Evolutionary conservation across 2,329 filamentous ascomycete species (phyloP), one percentile per base, ranked within the genome.

Genomic region (Atkinsonella texensis): DNA sequence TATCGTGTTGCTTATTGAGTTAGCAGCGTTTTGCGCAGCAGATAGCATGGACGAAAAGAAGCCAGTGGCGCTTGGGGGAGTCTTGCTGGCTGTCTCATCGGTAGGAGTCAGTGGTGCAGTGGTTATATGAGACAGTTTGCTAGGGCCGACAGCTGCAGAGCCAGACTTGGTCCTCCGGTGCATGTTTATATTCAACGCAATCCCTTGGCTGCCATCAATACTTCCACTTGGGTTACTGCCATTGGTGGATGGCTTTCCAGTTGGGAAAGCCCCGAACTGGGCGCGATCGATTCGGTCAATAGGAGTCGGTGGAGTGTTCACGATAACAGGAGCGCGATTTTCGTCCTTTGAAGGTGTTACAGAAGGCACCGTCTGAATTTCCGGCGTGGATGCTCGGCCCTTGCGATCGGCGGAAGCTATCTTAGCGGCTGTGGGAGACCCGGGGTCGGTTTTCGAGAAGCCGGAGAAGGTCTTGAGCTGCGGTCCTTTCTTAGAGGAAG

Each of bases 31-130:
- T 67, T 97, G 91, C 17, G 93, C 93, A 45, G 85, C 91, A 41
- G 89, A 91, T 57, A 98, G 81, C 63, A 98, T 87, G 28, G 87
- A 90, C 4, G 89, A 95, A 69, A 98, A 97, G 71, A 98, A 97
- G 1, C 89, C 84, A 39, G 77, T 73, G 51, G 79, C 76, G 32
- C 78, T 80, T 61, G 64, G 61, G 54, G 80, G 81, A n/a, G 72
- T 63, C 52, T 66, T 60, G 59, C 83, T 83, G 66, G 69, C 75
- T n/a, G 32, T n/a, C 65, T 96, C 90, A 39, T 80, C 74, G 0
- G 84, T 86, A 8, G 89, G 87, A 3, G 89, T 87, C 49, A 93
- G 72, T 9, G 89, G 85, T 15, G 79, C 81, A 51, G 79, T 76
- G 56, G 83, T 83, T 48, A 83, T 82, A 57, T 80, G 89, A 33